These are phyloP conservation scores for Arxiozyma heterogenica DNA, from an alignment of 1,139 yeast species.

Conservation along the genomic window DNA sequence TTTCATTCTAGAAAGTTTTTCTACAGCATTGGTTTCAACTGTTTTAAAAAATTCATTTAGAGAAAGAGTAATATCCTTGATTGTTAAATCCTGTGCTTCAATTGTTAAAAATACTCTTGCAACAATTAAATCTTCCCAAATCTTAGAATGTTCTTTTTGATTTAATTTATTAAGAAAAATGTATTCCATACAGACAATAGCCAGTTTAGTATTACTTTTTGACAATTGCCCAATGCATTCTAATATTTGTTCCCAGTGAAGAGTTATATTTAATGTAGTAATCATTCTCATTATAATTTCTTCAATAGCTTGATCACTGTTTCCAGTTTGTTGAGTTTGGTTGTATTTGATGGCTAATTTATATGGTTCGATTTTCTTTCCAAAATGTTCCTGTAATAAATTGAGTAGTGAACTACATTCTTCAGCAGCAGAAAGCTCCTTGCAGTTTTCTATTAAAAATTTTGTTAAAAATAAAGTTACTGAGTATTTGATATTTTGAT, in stretches of 20 bases:
- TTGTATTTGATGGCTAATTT: slow-evolving; percentile 11
- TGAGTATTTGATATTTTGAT: slow-evolving; percentile 13
- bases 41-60: slow-evolving; percentile 10
- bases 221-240: slow-evolving; percentile 19
- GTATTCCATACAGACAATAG: slow-evolving; percentile 18
- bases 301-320: slow-evolving; percentile 8
- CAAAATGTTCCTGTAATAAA: slow-evolving; percentile 15
- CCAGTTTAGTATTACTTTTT: slow-evolving; percentile 9
- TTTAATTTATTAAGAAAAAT: slow-evolving; percentile 16
- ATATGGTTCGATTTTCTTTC: slow-evolving; percentile 19
- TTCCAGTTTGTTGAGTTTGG: slow-evolving; percentile 5
- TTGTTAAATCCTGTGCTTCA: slow-evolving; percentile 15
- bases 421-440: not conserved
- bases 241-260: slow-evolving; percentile 14
- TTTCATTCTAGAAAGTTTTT: slow-evolving; percentile 10
- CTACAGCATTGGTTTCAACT: slow-evolving; percentile 11
- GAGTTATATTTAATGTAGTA: slow-evolving; percentile 12
- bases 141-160: slow-evolving; percentile 10
- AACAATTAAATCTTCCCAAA: slow-evolving; percentile 14
- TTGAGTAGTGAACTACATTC: slow-evolving; percentile 10
- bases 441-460: slow-evolving; percentile 9
- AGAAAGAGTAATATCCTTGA: slow-evolving; percentile 12
- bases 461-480: slow-evolving; percentile 11
- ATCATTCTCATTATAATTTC: slow-evolving; percentile 21
- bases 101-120: slow-evolving; percentile 18